phyloP scores from a whole-genome alignment of 2,329 filamentous ascomycete species.

The Arthrobotrys sinensis region DNA sequence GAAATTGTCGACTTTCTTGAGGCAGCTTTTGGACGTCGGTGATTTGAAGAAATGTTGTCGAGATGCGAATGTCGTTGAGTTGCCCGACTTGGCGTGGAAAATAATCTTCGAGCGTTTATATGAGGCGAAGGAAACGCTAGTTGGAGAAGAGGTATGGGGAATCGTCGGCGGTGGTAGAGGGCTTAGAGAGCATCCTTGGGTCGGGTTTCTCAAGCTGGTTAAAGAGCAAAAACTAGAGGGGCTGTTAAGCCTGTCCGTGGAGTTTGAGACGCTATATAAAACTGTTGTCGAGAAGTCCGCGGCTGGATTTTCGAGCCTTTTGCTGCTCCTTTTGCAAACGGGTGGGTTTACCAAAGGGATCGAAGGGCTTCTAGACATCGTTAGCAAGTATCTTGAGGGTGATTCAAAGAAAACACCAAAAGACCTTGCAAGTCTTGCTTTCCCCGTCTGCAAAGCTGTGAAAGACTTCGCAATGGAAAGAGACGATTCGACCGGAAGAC shows the following conservation, averaged over 20 bases:
- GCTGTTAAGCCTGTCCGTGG: not conserved
- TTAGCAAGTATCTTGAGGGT: not conserved
- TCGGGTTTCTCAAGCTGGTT: not conserved
- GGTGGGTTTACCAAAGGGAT: not conserved
- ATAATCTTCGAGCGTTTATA: constrained; percentile 20
- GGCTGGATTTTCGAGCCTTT: constrained; percentile 8
- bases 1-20: constrained; percentile 5
- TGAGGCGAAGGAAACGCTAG: not conserved
- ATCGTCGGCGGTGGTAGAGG: not conserved
- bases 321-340: not conserved
- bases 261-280: constrained; percentile 12
- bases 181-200: not conserved
- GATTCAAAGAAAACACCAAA: not conserved
- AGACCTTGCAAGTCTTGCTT: constrained; percentile 4
- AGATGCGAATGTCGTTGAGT: not conserved
- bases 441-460: constrained; percentile 14
- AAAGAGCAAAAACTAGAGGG: not conserved
- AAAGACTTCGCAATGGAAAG: constrained; percentile 22
- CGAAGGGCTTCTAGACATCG: constrained; percentile 7
- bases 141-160: constrained; percentile 32
- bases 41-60: constrained; percentile 37
- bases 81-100: constrained; percentile 21
- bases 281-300: constrained; percentile 7
- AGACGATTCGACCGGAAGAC: constrained; percentile 28
- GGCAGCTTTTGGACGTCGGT: not conserved